Evolutionary conservation across 2,329 filamentous ascomycete species (phyloP).

Genomic region (Clonostachys solani): DNA sequence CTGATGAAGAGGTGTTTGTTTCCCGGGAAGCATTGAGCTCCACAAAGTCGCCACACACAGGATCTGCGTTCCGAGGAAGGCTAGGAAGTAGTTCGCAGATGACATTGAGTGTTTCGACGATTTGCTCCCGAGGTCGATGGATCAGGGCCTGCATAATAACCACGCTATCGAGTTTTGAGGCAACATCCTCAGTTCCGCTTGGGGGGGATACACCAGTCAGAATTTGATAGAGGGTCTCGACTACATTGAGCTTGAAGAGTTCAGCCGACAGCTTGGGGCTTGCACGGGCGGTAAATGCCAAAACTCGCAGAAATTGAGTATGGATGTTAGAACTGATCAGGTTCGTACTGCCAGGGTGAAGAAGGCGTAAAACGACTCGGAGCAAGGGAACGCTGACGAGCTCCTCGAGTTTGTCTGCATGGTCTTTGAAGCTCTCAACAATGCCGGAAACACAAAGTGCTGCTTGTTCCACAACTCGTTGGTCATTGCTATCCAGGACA

Average conservation of each 20-base stretch:
- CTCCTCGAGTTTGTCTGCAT: constrained; percentile 84
- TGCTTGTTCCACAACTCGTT: constrained; percentile 94
- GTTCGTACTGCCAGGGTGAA: constrained; percentile 92
- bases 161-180: constrained; percentile 88
- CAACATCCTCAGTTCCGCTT: constrained; percentile 69
- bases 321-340: constrained; percentile 92
- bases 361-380: constrained; percentile 76
- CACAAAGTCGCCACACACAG: constrained; percentile 35
- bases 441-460: constrained; percentile 94
- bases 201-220: constrained; percentile 93
- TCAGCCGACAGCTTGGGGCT: constrained; percentile 86
- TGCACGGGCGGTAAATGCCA: constrained; percentile 85
- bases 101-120: constrained; percentile 95
- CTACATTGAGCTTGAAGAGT: constrained; percentile 91
- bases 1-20: background rate
- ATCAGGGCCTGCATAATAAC: constrained; percentile 98
- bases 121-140: constrained; percentile 89
- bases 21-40: constrained; percentile 15
- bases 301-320: constrained; percentile 88
- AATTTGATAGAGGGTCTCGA: constrained; percentile 97
- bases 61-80: constrained; percentile 52
- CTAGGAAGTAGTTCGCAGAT: constrained; percentile 90
- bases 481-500: constrained; percentile 87
- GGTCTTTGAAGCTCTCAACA: constrained; percentile 93
- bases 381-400: constrained; percentile 86